phyloP scores from a whole-genome alignment of 495 filamentous ascomycete genomes.

The Tuber magnatum region DNA sequence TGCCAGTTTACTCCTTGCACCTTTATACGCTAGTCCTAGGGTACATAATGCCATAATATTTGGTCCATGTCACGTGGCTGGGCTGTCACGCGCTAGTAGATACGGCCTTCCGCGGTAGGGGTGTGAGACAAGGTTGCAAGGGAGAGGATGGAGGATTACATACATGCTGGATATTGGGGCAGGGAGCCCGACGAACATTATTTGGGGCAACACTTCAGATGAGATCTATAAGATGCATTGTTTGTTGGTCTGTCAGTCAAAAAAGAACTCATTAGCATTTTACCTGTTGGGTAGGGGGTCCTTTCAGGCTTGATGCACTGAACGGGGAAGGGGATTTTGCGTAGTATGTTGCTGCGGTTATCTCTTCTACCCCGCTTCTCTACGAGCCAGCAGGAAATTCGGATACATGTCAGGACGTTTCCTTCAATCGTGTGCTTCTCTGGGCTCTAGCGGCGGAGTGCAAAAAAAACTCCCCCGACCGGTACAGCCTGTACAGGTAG shows the following conservation, averaged over 20 bases:
- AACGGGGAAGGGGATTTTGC: conserved; percentile 39
- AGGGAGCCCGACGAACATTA: conserved; percentile 41
- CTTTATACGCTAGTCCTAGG: conserved; percentile 50
- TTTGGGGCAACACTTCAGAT: conserved; percentile 35
- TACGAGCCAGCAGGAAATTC: conserved; percentile 53
- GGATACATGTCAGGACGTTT: conserved; percentile 51
- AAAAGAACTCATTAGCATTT: conserved; percentile 5
- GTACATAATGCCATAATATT: conserved; percentile 57
- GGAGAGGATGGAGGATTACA: conserved; percentile 9
- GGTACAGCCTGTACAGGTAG: no score
- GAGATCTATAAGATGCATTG: conserved; percentile 42
- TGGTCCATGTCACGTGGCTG: conserved; percentile 69
- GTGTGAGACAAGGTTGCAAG: not conserved
- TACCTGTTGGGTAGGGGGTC: not conserved
- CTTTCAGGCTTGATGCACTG: not conserved
- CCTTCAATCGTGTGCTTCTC: conserved; percentile 49
- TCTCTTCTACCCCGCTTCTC: conserved; percentile 53
- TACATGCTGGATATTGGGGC: conserved; percentile 42
- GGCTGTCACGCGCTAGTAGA: conserved; percentile 44
- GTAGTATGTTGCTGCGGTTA: conserved; percentile 53
- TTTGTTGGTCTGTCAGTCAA: conserved; percentile 18
- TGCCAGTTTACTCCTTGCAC: conserved; percentile 55
- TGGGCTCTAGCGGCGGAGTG: conserved; percentile 52
- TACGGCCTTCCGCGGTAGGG: not conserved
- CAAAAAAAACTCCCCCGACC: conserved; percentile 40